Conservation (phyloP, 2,329 filamentous ascomycete species). For the Cladobotryum protrusum region DNA sequence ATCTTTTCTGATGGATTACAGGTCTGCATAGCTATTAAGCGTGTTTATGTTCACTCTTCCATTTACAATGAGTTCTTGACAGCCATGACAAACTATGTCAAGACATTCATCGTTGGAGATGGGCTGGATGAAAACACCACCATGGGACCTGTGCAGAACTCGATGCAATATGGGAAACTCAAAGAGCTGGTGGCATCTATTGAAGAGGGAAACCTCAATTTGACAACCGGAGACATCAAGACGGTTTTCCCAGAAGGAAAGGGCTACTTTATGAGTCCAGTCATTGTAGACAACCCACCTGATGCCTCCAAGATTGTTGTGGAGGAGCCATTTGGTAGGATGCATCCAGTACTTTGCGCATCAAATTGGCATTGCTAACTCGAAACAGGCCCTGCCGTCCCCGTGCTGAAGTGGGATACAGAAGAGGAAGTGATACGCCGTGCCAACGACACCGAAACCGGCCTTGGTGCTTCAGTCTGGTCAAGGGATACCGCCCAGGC, state of each 20-base stretch:
- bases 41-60: slow-evolving; percentile 51
- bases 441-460: slow-evolving; percentile 45
- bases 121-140: slow-evolving; percentile 37
- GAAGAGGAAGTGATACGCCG: slow-evolving; percentile 28
- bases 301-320: slow-evolving; percentile 26
- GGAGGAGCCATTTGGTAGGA: slow-evolving; percentile 26
- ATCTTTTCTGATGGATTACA: slow-evolving; percentile 21
- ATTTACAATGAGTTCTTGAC: slow-evolving; percentile 49
- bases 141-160: slow-evolving; percentile 51
- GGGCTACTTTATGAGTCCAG: slow-evolving; percentile 83
- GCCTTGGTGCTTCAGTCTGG: slow-evolving; percentile 51
- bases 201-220: too few species aligned
- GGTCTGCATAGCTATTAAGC: slow-evolving; percentile 53
- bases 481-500: slow-evolving; percentile 44
- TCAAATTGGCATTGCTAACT: too few species aligned
- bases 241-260: slow-evolving; percentile 45
- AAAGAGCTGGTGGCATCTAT: too few species aligned
- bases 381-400: slow-evolving; percentile 25
- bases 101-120: slow-evolving; percentile 37
- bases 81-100: slow-evolving; percentile 40
- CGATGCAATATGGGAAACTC: slow-evolving; percentile 43
- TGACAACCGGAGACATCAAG: too few species aligned
- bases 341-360: too few species aligned
- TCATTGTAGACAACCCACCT: slow-evolving; percentile 34
- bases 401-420: slow-evolving; percentile 22